Conservation (phyloP, 2,329 filamentous ascomycete genomes). For the Aspergillus alliaceus region DNA sequence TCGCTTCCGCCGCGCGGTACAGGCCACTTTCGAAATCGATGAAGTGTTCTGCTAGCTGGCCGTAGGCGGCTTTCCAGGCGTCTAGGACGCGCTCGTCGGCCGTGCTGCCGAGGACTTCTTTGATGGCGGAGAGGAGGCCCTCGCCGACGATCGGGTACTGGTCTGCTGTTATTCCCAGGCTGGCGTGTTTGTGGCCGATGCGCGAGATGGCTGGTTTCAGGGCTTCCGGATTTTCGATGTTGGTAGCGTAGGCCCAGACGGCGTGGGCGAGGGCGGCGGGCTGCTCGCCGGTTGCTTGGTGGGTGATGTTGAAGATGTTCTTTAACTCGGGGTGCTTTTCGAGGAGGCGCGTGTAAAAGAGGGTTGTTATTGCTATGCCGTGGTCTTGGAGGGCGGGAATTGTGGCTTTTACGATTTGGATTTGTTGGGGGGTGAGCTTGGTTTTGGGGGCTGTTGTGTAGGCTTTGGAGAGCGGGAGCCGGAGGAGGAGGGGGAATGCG, state of each 20-base stretch:
- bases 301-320: slow-evolving; percentile 67
- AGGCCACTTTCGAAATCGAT: slow-evolving; percentile 63
- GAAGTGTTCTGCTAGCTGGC: slow-evolving; percentile 68
- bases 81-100: slow-evolving; percentile 62
- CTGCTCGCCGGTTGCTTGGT: slow-evolving; percentile 67
- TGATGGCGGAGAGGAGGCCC: slow-evolving; percentile 65
- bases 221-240: slow-evolving; percentile 65
- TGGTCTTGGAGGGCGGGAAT: slow-evolving; percentile 65
- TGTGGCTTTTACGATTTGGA: slow-evolving; percentile 63
- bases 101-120: slow-evolving; percentile 65
- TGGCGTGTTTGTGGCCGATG: slow-evolving; percentile 73
- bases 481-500: background rate
- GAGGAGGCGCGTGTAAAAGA: slow-evolving; percentile 68
- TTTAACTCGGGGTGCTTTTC: slow-evolving; percentile 62
- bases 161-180: slow-evolving; percentile 63
- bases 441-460: background rate
- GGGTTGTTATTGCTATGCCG: slow-evolving; percentile 63
- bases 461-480: background rate
- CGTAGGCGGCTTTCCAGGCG: slow-evolving; percentile 70
- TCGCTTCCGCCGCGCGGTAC: slow-evolving; percentile 44
- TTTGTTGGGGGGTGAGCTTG: slow-evolving; percentile 58
- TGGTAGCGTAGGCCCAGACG: slow-evolving; percentile 67
- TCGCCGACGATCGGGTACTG: slow-evolving; percentile 69
- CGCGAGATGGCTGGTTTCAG: slow-evolving; percentile 59
- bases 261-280: slow-evolving; percentile 66